Base-by-base conservation (phyloP, 257 asterid species). In the Solanum chiquidenum region DNA sequence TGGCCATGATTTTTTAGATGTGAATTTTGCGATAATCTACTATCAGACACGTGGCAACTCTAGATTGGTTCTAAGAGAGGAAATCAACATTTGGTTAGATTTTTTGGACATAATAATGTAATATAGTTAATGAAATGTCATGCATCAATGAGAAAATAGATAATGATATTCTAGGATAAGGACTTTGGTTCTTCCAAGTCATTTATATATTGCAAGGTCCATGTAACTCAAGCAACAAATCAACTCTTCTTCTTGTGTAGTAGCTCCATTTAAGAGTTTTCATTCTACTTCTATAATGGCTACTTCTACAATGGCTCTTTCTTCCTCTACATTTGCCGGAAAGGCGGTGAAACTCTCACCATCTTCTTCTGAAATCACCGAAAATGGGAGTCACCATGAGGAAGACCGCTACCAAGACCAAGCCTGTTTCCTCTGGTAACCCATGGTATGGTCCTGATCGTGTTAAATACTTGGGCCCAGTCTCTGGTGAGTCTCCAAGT, bases 271-370 rank as follows among this genome's bases (percentile, higher is more conserved):
- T 34, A 33, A 72, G 80, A 73, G 46, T 74, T 10, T 74, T 38
- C 34, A 3, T 23, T 6, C 27, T 75, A 12, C 20, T 75, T 37
- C 21, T 75, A 58, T 88, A 88, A 92, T 91, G 95, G 95, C 96
- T 1, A 90, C 96, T 86, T 85, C 92, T 10, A 86, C 92, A 25
- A 92, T 91, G 94, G 93, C 96, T 85, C 95, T 94, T 21, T 94
- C 96, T 20, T 92, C 96, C 44, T 91, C 94, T 1, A 71, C 95
- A 1, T 87, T 92, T 25, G 90, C 90, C 12, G 94, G 94, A 8
- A 91, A 90, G 87, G 92, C 95, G 3, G 92, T 88, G 23, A 92
- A 91, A 79, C 89, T 88, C 42, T 37, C 93, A 7, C 93, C 94
- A 75, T 83, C 88, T 18, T 31, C 90, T 75, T 80, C 93, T 7